Evolutionary conservation across 495 filamentous ascomycete genomes (phyloP), one percentile per base, ranked within the genome.

Genomic region (Bacidia gigantensis): DNA sequence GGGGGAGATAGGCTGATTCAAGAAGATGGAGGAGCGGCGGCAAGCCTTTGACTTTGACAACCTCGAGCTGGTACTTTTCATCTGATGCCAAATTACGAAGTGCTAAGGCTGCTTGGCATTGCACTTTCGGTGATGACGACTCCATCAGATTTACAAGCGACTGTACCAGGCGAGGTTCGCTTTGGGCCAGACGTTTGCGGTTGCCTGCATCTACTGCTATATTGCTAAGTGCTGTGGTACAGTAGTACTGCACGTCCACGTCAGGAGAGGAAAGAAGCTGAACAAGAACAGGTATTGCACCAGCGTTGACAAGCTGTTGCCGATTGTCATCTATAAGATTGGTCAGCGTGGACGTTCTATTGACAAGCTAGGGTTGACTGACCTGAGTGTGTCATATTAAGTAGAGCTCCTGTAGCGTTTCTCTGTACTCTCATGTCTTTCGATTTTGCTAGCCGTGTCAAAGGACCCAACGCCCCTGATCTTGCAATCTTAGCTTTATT

Each of bases 301-400:
- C 89, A 45, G 92, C 93, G 54, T 92, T 90, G 46, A 98, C 92
- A 24, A 98, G 80, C 66, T 97, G 88, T 70, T 95, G 88, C 51
- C 92, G 81, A 64, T 98, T 98, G 63, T 97, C 92, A 67, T 96
- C 92, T 94, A 55, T 24, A 52, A 51, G 2, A 5, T 20, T 56
- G 20, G 62, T 46, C 41, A 45, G 25, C 26, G 11, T 38, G 9
- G 17, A n/a, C 3, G 25, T 24, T 3, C 32, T 10, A 11, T 20
- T 22, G 23, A 41, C 59, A 12, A 1, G 46, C 14, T 42, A 44
- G 24, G 47, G 21, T 18, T 41, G 32, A 59, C 23, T 39, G 77
- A 96, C 89, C 89, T 56, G 92, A 97, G 74, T 98, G 92, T 56
- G 92, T 98, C 92, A 98, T 98, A 65, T 98, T 98, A 25, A 98